Evolutionary conservation across 257 asterid species (phyloP), one percentile per base, ranked within the genome.

Genomic region (Paraleonurus japonicus): DNA sequence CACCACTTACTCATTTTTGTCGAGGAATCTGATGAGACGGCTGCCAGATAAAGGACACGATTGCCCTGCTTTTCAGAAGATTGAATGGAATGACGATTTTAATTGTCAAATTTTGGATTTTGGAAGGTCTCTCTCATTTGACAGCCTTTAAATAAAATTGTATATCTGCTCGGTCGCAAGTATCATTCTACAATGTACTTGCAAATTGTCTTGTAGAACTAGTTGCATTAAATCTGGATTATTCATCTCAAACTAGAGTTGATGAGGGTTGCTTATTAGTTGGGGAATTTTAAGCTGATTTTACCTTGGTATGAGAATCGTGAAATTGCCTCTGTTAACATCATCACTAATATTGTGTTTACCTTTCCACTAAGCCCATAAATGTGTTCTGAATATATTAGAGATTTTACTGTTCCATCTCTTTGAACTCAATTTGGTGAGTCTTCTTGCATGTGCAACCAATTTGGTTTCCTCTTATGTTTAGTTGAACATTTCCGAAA

Each of bases 1-100:
- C 70, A 69, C 89, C 41, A 84, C 94, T 48, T 94, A 88, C 78
- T 85, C 96, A 0, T 65, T 80, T 74, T 80, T 91, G 76, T 79
- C 86, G 68, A 88, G 87, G 79, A 87, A 76, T 15, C 58, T 81
- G 70, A 75, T 85, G 68, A 83, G 85, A 71, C 77, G 78, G 85
- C 76, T 91, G 78, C 92, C 93, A 41, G 17, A 69, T 76, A 71
- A 76, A 43, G 85, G 83, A 65, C 84, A 71, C 60, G 79, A 73
- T 43, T 78, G 70, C 58, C 65, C 72, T 72, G 85, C 51, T 59
- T 85, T 70, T 69, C 79, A 64, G 60, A 81, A 82, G 74, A 53
- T 74, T 71, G 76, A 76, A 69, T 82, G 91, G 92, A 78, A 80
- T 59, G 88, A 86, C 47, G 87, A 82, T 33, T 51, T 74, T 70